Evolutionary conservation across 2,329 filamentous ascomycete genomes (phyloP).

Genomic region (Beauveria sp.): DNA sequence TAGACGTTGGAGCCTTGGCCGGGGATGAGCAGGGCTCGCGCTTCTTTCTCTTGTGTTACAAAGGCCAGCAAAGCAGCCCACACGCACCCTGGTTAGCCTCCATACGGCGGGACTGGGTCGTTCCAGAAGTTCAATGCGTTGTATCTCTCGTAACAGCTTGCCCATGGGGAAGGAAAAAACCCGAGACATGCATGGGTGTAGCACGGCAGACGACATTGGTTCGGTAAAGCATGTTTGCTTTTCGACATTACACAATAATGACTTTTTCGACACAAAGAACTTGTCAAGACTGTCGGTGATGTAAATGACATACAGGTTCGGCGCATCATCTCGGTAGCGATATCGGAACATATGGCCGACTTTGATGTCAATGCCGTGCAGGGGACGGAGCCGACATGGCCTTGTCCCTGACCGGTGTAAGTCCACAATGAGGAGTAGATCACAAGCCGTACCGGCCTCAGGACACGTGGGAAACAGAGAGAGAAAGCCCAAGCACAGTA

Average conservation of each 20-base stretch:
- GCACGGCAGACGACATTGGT: background rate
- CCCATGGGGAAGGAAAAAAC: background rate
- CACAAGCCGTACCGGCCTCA: background rate
- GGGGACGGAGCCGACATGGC: background rate
- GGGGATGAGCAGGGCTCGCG: background rate
- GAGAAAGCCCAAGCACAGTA: background rate
- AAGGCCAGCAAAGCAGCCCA: background rate
- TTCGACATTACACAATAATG: background rate
- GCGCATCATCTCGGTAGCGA: background rate
- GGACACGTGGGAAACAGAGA: background rate
- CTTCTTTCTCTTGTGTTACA: background rate
- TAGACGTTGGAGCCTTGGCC: background rate
- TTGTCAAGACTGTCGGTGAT: background rate
- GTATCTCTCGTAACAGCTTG: background rate
- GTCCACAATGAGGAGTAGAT: background rate
- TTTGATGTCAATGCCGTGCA: background rate
- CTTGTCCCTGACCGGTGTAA: background rate
- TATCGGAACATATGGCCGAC: background rate
- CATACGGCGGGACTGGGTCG: background rate
- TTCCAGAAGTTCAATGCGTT: background rate
- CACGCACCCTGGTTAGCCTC: background rate
- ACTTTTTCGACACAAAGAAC: background rate
- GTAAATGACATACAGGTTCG: background rate
- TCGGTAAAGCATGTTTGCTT: background rate
- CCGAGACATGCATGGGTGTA: background rate